Base-by-base conservation (phyloP, 148 eudicot genomes). In the Tetragonia tetragonoides region DNA sequence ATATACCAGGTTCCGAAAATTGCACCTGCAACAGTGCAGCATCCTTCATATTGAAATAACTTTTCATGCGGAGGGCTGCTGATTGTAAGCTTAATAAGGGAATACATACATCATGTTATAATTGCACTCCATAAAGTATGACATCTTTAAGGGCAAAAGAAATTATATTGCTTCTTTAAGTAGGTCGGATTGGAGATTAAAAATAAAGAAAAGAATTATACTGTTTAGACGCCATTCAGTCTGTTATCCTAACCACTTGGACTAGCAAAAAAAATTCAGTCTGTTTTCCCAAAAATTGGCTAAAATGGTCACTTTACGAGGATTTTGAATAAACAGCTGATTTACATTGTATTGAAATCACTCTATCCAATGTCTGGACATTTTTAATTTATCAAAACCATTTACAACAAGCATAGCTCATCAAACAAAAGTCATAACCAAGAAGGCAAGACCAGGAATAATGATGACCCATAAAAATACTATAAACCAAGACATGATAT, bases 1-100 rank as follows among this genome's bases (percentile, higher is more conserved):
- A 94, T 62, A 75, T 82, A 49, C 98, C 98, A 47, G 82, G 41
- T 73, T 81, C 60, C 23, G 64, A 86, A 78, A 94, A 86, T 56
- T 86, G 80, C 81, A 90, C 84, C 98, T 94, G 86, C 68, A 84
- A 53, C 73, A 77, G 28, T 38, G 63, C 56, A 38, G 21, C 41
- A 61, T 28, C 62, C 28, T 54, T 21, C 70, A 44, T n/a, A 64
- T 63, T 47, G 3, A 62, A 67, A 34, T 40, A 28, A 64, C 41
- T 17, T 14, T 42, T 34, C 20, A 57, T 66, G 73, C 73, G 62
- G 44, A 46, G n/a, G 15, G 53, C 14, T 38, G 34, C 51, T 72
- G 24, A 12, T 68, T n/a, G 20, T 3, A 65, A 65, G 3, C 24
- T 65, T 10, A 28, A 23, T 18, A 6, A 5, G 68, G 68, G 42